Base-by-base conservation (phyloP, 768 basidiomycete genomes). In the Gymnopilus junonius region DNA sequence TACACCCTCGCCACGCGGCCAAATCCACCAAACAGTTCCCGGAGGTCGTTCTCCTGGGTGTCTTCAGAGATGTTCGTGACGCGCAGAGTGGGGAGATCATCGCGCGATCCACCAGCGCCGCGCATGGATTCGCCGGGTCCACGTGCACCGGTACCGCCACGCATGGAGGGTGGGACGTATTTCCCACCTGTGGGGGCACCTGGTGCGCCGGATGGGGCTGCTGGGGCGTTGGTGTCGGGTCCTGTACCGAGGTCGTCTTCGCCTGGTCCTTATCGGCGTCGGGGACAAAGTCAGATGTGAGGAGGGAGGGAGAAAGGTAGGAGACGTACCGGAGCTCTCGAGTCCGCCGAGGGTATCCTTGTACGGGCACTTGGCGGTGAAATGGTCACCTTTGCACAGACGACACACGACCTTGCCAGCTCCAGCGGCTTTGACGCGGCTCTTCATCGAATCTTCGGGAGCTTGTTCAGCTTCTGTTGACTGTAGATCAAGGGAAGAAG, bases 311-410 rank as follows among this genome's bases (percentile, higher is more conserved):
- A 76, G 57, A 23, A 27, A 39, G 23, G 21, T 39, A 25, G 27
- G 23, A 11, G 31, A 74, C 80, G 57, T 70, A 84, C 89, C 89
- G 4, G 79, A 77, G 12, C 81, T 82, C 55, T 88, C 92, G 53
- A 95, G 80, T 3, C 87, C 91, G 8, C 89, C 90, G 14, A 99
- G 85, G 8, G 92, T 91, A 70, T 98, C 95, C 78, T 95, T 97
- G 85, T 95, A 96, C 6, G 97, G 97, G 84, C 97, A 99, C 76
- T 96, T 95, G 65, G 95, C 92, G 14, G 97, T 99, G 77, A 96
- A 99, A 80, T 99, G 97, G 66, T 92, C 92, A 55, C 97, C 97
- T 74, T 97, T 94, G 81, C 97, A 99, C 59, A 97, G 80, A 66
- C 97, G 86, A 84, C 97, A 99, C 45, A 84, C 77, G 65, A 99